A percentile compares a stretch with the other conserved stretches of the same genome.
Conservation (phyloP, 1,139 yeast species). For the Geotrichum histeridarum region DNA sequence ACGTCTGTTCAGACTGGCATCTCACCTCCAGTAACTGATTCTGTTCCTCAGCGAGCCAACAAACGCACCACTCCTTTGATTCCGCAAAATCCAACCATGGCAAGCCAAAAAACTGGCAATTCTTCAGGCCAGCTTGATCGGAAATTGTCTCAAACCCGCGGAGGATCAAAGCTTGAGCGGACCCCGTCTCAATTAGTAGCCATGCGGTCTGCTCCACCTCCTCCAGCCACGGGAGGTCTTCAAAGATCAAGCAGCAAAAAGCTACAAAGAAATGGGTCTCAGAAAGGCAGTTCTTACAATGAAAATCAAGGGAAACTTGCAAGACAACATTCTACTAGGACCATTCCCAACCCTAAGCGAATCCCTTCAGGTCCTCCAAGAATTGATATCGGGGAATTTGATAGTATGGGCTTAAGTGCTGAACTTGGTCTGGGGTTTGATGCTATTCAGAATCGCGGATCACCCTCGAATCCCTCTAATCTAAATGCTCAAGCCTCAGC, state of each 20-base stretch:
- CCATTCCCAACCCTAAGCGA: background rate
- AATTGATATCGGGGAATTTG: constrained; percentile 18
- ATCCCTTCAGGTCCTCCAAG: constrained; percentile 18
- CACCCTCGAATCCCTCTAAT: constrained; percentile 4
- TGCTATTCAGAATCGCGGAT: background rate
- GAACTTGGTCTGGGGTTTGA: constrained; percentile 18
- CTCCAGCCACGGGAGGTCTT: constrained; percentile 39
- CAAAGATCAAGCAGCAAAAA: constrained; percentile 15
- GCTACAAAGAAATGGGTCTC: background rate
- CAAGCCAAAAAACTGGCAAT: background rate
- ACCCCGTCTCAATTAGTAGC: constrained; percentile 46
- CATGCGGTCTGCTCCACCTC: constrained; percentile 70
- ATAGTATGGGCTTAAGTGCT: constrained; percentile 14
- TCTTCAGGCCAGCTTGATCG: background rate
- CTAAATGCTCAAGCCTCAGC: constrained; percentile 9
- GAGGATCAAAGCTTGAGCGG: constrained; percentile 2
- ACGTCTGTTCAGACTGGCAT: constrained; percentile 15
- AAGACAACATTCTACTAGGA: constrained; percentile 8
- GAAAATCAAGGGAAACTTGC: background rate
- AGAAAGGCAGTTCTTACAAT: background rate
- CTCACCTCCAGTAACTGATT: constrained; percentile 10
- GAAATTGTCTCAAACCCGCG: background rate
- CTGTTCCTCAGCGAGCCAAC: constrained; percentile 4
- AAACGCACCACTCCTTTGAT: background rate
- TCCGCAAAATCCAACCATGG: background rate